Base-by-base conservation (phyloP, 805 yeast genomes). In the Lachancea thermotolerans region DNA sequence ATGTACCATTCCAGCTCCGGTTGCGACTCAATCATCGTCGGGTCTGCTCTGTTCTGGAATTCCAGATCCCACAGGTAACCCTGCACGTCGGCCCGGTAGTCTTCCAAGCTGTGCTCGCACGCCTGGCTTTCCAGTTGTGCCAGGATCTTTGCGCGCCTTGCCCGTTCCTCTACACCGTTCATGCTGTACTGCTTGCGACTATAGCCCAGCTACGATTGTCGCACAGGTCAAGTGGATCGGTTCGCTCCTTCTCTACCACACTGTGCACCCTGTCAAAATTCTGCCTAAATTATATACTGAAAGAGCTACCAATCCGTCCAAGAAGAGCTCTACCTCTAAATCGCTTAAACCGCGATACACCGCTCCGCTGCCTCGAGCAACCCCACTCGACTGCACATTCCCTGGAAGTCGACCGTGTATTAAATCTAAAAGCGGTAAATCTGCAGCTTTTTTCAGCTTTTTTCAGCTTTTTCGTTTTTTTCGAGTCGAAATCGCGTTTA, bases 1-100 rank as follows among this genome's bases (percentile, higher is more conserved):
- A 88, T 84, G 45, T 72, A 72, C 80, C 90, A 81, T 42, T 80
- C 78, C 41, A 90, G 73, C 60, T 88, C 95, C 2, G 96, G 96
- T 64, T 90, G 98, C 46, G 81, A 75, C 50, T 81, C 88, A 52
- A 88, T 83, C 77, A 86, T 77, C 60, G 75, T 54, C 50, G 79
- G 60, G 62, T 74, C 66, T 44, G 35, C 7, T 36, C 16, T 7
- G 37, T 34, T 15, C 16, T 39, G 46, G 12, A 34, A 31, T 52
- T 77, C 80, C 27, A 71, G 54, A 6, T 49, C 51, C 2, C 77
- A 56, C 50, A 73, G 55, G 49, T 71, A 64, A 46, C 61, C 64
- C 21, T 64, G 62, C 28, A 73, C 65, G 15, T 74, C 80, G 15
- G 57, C 54, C 32, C 60, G 52, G 54, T 77, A 77, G 44, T 75